phyloP scores from a whole-genome alignment of 768 basidiomycete genomes.

The Goffeauzyma gilvescens region DNA sequence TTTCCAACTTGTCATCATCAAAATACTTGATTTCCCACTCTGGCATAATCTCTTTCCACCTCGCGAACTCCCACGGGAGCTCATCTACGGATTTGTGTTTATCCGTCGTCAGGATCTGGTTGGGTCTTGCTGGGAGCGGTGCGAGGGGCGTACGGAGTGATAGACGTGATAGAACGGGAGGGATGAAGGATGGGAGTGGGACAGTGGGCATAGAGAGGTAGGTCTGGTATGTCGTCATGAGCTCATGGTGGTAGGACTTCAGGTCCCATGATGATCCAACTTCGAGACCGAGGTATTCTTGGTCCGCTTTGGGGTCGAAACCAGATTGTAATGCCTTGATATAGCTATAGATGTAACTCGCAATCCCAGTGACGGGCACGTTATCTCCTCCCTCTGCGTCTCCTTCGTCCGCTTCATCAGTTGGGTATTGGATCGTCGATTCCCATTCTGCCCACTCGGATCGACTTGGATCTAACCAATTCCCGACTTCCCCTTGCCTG shows the following conservation, averaged over 20 bases:
- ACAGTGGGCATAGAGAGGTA: slow-evolving; percentile 8
- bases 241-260: slow-evolving; percentile 13
- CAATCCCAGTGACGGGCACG: not conserved
- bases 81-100: slow-evolving; percentile 9
- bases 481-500: no score
- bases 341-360: slow-evolving; percentile 1
- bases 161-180: slow-evolving; percentile 17
- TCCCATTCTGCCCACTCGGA: no score
- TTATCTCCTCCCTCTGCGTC: no score
- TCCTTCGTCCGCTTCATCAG: no score
- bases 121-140: slow-evolving; percentile 13
- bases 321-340: not conserved
- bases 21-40: slow-evolving; percentile 20
- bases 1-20: slow-evolving; percentile 15
- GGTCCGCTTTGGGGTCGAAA: slow-evolving; percentile 5
- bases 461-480: no score
- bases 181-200: slow-evolving; percentile 10
- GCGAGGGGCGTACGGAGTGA: slow-evolving; percentile 16
- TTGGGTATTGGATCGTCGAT: no score
- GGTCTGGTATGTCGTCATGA: slow-evolving; percentile 10
- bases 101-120: slow-evolving; percentile 20
- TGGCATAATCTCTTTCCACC: slow-evolving; percentile 20
- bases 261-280: slow-evolving; percentile 4
- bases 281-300: slow-evolving; percentile 5
- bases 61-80: slow-evolving; percentile 15